Evolutionary conservation across 2,329 filamentous ascomycete genomes (phyloP), one percentile per base, ranked within the genome.

Genomic region (Massarina eburnea): DNA sequence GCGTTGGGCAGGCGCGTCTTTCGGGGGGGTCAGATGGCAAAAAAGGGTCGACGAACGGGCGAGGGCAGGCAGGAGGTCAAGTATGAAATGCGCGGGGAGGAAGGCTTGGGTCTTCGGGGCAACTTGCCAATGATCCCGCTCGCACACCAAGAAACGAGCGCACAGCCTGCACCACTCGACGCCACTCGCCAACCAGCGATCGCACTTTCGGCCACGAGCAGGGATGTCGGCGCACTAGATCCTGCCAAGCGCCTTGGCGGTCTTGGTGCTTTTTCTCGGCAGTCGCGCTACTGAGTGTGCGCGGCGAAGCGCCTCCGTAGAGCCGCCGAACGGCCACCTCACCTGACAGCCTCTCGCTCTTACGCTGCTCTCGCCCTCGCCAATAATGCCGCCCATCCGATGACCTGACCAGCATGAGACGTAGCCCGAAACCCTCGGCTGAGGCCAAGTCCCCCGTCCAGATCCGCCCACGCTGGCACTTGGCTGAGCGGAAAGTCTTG

Each of bases 401-500:
- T 26, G 7, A 26, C 24, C 24, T 26, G 24, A 12, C 24, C 24
- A 26, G 7, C 24, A 12, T 38, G 35, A 22, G 21, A 42, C 39
- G 21, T 24, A 12, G 39, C 39, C 30, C 39, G 39, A 42, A 42
- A 41, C 39, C 19, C 19, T 38, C 35, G 35, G 18, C 14, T 14
- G 15, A 18, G 26, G 38, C 38, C 38, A 40, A 40, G 38, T 29
- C 38, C 7, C 15, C 38, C n/a, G n/a, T n/a, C 38, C 4, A n/a
- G 14, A 19, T 18, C 38, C n/a, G n/a, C 26, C 38, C 14, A 27
- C 22, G 20, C 15, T 10, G 18, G 17, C 15, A 40, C 38, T 42
- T 42, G 39, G 39, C 30, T 35, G 39, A 34, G 39, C 39, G 29
- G 30, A 42, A 24, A 38, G 20, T 38, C 35, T 38, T 38, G 35